Base-by-base conservation (phyloP, 176 grass and related monocot species). In the Avena eriantha region DNA sequence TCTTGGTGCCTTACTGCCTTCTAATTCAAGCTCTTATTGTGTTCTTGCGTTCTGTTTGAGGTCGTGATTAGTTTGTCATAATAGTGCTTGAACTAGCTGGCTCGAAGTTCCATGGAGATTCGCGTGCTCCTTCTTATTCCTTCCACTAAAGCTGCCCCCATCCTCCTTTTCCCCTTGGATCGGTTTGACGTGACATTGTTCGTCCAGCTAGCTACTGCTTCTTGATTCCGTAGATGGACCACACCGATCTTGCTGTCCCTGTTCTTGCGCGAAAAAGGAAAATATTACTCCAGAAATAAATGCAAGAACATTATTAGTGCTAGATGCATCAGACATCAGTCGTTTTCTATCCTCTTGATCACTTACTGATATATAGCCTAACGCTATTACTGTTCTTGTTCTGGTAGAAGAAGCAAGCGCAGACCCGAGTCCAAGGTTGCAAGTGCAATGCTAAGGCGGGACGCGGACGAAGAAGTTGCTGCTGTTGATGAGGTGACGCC, bases 371-470 rank as follows among this genome's bases (percentile, higher is more conserved):
- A 17, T 51, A 68, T 49, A 51, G 45, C 73, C 55, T 68, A 49
- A 78, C 78, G 12, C 68, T 35, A 57, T 83, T 80, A 43, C 29
- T 76, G 0, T 13, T 87, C 56, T 18, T 83, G 35, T 15, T 15
- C 48, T 22, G 58, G 19, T 31, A 67, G 24, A 41, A 84, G 85
- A 17, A 76, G 50, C 17, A 12, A 24, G 18, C 23, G 61, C 61
- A 23, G 22, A 18, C 23, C 65, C 15, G 76, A 86, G 67, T 18
- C 18, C 41, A 70, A 73, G 47, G 7, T 64, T 76, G 85, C 70
- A 67, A 92, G 56, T 76, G 85, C 70, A 67, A 92, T 94, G 92
- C 90, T 84, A 51, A 85, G 59, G 78, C 23, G 71, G 41, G 58
- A 36, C 1, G 46, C 21, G 43, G 73, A 21, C 26, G 81, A 11